Evolutionary conservation across 2,329 filamentous ascomycete species (phyloP), one percentile per base, ranked within the genome.

Genomic region (Ophiostoma tasmaniense): DNA sequence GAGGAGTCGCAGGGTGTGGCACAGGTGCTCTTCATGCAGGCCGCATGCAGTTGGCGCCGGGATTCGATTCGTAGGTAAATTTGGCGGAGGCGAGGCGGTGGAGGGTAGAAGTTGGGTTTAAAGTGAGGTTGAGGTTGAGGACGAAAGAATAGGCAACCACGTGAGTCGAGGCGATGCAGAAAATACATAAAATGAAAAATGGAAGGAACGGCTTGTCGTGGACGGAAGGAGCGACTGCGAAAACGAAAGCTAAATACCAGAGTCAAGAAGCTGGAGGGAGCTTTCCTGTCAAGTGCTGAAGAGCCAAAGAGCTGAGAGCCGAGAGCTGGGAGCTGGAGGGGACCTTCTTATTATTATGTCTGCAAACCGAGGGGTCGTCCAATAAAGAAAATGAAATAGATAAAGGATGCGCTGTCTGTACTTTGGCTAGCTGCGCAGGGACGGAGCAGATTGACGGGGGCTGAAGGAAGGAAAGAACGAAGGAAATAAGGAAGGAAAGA

Each of bases 11-110:
- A 20, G 55, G 8, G 55, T 20, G 55, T 62, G 55, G 55, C 55
- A 62, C 55, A 62, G 55, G 55, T 55, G 55, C 55, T 62, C 20
- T 30, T 62, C 8, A 62, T 62, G 55, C 55, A 62, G 14, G 28
- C 28, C 17, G 55, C 55, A 62, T 62, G 25, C 33, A 33, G 11
- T 62, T 33, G 55, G 33, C 55, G 28, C 55, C 55, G 13, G n/a
- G 22, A 55, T 55, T 55, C 28, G 55, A 55, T 55, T 55, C 28
- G 55, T 25, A 62, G 55, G 25, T 11, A 33, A 14, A 62, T 28
- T 33, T 62, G 55, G 28, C 25, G 28, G 22, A 3, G 28, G 28
- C 8, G n/a, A 55, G 50, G 45, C 17, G 45, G n/a, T 4, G 11
- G 22, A 5, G 22, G 37, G 3, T 14, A 13, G 37, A 14, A 13